Evolutionary conservation across 306 rosid genomes (phyloP).

Genomic region (Vigna angularis): DNA sequence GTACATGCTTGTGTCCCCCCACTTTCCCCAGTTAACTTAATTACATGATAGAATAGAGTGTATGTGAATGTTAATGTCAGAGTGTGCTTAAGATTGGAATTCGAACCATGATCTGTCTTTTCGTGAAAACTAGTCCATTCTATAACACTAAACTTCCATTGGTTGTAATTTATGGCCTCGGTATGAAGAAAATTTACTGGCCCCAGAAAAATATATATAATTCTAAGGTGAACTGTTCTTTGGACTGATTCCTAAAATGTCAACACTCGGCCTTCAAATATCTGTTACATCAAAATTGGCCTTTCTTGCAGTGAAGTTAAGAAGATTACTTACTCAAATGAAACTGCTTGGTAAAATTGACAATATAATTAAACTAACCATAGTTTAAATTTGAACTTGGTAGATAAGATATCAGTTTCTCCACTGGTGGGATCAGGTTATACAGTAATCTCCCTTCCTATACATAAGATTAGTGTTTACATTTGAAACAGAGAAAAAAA

Average conservation of each 20-base stretch:
- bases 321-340: conserved; percentile 7
- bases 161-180: conserved; percentile 21
- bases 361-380: conserved; percentile 14
- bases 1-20: not conserved
- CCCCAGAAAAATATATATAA: not conserved
- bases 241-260: conserved; percentile 47
- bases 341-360: not conserved
- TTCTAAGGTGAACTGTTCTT: conserved; percentile 44
- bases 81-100: not conserved
- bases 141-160: not conserved
- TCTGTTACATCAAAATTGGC: conserved; percentile 34
- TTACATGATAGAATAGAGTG: conserved; percentile 2
- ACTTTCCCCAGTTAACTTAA: not conserved
- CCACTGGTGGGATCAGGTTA: not conserved
- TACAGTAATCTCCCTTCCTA: conserved; percentile 2
- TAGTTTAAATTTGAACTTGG: conserved; percentile 25
- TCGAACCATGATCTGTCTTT: not conserved
- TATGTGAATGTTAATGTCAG: conserved; percentile 1
- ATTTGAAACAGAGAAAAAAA: not conserved
- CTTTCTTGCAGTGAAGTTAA: conserved; percentile 19
- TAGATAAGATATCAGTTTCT: conserved; percentile 4
- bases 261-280: conserved; percentile 15
- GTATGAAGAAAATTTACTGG: conserved; percentile 10
- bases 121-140: not conserved
- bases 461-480: not conserved